phyloP scores from a whole-genome alignment of 2,329 filamentous ascomycete genomes.

The Endothia cerciana region DNA sequence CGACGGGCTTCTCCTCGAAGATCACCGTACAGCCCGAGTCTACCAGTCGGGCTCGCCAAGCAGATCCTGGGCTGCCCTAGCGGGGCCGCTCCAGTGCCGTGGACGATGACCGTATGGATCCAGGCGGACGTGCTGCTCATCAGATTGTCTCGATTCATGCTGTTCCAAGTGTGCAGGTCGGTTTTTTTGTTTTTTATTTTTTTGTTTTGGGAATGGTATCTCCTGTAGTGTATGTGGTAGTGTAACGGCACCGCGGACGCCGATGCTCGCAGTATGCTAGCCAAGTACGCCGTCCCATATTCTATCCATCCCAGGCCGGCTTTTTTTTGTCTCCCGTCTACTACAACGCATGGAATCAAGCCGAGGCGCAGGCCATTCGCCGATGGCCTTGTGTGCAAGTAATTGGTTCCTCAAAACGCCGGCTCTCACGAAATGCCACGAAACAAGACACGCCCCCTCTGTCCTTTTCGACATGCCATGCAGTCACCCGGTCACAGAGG shows the following conservation, averaged over 20 bases:
- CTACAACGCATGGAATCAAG: neutral
- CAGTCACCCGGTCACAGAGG: neutral
- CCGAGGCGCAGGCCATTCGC: neutral
- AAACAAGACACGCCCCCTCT: neutral
- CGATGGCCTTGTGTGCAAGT: neutral
- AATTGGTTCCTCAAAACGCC: neutral
- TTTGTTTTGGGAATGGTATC: conserved; percentile 5
- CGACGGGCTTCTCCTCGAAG: too few species aligned
- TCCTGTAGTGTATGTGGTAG: conserved; percentile 7
- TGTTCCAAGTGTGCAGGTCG: neutral
- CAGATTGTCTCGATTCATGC: neutral
- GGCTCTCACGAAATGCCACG: neutral
- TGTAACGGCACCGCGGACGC: conserved; percentile 1
- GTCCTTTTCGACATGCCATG: neutral
- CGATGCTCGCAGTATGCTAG: conserved; percentile 8
- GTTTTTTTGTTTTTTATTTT: neutral
- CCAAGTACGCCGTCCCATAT: neutral
- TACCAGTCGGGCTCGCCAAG: too few species aligned
- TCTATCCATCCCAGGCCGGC: neutral
- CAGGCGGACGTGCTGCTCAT: neutral
- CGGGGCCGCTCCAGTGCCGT: too few species aligned
- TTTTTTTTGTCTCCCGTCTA: neutral
- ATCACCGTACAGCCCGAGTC: too few species aligned
- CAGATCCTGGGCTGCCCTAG: too few species aligned
- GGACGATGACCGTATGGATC: too few species aligned